Evolutionary conservation across 345 rosid species (phyloP).

Genomic region (Populus davidiana): DNA sequence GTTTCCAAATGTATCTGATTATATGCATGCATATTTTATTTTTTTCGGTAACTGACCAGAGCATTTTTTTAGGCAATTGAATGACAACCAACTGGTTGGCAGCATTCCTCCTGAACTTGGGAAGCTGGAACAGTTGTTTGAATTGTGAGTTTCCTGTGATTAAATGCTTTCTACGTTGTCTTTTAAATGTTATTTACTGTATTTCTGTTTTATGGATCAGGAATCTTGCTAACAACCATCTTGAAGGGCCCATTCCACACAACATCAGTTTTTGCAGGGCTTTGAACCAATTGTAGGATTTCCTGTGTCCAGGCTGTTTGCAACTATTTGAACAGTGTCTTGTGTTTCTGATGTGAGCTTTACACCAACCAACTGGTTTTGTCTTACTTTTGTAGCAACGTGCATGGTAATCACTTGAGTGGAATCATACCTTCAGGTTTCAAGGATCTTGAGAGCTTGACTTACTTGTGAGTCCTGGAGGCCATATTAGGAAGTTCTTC

Average conservation of each 20-base stretch:
- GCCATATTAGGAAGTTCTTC: background rate
- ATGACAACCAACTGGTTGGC: conserved; percentile 66
- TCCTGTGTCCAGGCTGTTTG: background rate
- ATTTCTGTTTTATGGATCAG: conserved; percentile 27
- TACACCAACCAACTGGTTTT: background rate
- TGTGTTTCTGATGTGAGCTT: background rate
- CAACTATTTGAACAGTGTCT: background rate
- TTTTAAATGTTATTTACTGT: background rate
- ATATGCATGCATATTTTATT: background rate
- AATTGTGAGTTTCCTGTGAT: conserved; percentile 48
- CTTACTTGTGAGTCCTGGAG: conserved; percentile 64
- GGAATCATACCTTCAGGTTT: conserved; percentile 82
- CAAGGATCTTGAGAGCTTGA: conserved; percentile 71
- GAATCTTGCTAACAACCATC: conserved; percentile 81
- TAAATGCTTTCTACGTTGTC: background rate
- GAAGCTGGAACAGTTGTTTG: conserved; percentile 83
- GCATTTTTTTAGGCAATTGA: conserved; percentile 58
- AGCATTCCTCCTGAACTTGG: conserved; percentile 91
- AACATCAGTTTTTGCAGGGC: conserved; percentile 85
- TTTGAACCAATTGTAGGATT: conserved; percentile 76
- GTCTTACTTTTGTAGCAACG: conserved; percentile 48
- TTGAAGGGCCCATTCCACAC: conserved; percentile 82
- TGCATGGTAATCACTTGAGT: conserved; percentile 70
- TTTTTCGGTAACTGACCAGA: background rate
- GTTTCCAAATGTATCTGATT: too few relatives aligned